Evolutionary conservation across 2,329 filamentous ascomycete genomes (phyloP).

Genomic region (Fusarium newnesense): DNA sequence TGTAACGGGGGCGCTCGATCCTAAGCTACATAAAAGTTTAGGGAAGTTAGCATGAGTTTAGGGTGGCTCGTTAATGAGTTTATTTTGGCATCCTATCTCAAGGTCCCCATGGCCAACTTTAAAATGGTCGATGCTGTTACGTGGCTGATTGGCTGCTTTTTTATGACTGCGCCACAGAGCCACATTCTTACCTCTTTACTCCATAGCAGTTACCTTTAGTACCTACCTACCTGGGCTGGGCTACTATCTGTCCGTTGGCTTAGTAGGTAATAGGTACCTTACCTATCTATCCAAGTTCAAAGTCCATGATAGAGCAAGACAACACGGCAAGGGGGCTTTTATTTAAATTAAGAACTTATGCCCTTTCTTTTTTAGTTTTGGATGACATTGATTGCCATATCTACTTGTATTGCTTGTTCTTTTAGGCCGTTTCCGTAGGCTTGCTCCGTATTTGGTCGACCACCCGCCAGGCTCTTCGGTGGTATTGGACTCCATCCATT

Average conservation of each 20-base stretch:
- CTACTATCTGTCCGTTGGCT: background rate
- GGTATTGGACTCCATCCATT: background rate
- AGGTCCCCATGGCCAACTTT: background rate
- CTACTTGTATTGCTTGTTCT: background rate
- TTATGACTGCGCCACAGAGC: conserved; percentile 6
- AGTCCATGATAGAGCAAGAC: background rate
- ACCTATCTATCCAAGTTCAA: background rate
- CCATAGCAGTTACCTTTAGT: background rate
- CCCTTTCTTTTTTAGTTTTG: background rate
- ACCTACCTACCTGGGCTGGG: background rate
- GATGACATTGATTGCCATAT: background rate
- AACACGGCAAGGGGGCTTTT: background rate
- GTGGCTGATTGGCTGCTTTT: background rate
- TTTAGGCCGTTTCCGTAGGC: conserved; percentile 19
- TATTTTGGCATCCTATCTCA: background rate
- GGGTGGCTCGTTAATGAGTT: background rate
- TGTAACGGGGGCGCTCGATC: background rate
- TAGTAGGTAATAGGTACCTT: background rate
- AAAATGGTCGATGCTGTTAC: background rate
- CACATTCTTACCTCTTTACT: background rate
- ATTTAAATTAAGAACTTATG: background rate
- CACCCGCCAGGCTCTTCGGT: conserved; percentile 11
- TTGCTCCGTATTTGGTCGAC: conserved; percentile 19
- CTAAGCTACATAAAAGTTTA: background rate
- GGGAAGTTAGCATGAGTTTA: background rate